These are phyloP conservation scores for Tuber brumale DNA, from an alignment of 495 filamentous ascomycete genomes.

Conservation along the genomic window DNA sequence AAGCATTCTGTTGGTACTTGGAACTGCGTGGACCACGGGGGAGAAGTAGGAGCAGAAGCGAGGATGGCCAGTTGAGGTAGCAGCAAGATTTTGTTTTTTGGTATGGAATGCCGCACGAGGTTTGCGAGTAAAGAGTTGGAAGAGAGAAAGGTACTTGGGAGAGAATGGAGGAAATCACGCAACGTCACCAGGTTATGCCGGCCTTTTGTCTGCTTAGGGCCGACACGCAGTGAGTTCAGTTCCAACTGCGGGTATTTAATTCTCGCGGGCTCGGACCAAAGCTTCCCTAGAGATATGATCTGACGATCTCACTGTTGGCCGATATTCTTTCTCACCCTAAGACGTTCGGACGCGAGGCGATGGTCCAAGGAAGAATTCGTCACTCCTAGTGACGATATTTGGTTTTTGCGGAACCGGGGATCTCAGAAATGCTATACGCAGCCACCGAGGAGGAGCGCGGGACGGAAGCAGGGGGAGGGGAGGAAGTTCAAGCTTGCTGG, in stretches of 20 bases:
- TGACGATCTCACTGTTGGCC: conserved; percentile 20
- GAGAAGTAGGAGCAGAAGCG: conserved; percentile 12
- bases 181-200: conserved; percentile 24
- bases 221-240: neutral
- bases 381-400: neutral
- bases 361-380: neutral
- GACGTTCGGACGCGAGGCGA: neutral
- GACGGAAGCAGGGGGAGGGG: neutral
- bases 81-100: neutral
- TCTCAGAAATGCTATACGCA: neutral
- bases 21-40: neutral
- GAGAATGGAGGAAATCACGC: conserved; percentile 32
- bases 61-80: conserved; percentile 25
- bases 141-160: conserved; percentile 14
- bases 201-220: conserved; percentile 17
- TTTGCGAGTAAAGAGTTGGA: too few relatives aligned
- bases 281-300: conserved; percentile 9
- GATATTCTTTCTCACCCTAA: conserved; percentile 10
- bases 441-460: neutral
- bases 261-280: neutral
- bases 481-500: too few relatives aligned
- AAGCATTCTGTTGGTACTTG: neutral
- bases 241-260: too few relatives aligned
- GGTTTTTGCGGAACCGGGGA: neutral
- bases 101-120: neutral